Base-by-base conservation (phyloP, 2,329 filamentous ascomycete genomes). In the Cladophialophora carrionii region DNA sequence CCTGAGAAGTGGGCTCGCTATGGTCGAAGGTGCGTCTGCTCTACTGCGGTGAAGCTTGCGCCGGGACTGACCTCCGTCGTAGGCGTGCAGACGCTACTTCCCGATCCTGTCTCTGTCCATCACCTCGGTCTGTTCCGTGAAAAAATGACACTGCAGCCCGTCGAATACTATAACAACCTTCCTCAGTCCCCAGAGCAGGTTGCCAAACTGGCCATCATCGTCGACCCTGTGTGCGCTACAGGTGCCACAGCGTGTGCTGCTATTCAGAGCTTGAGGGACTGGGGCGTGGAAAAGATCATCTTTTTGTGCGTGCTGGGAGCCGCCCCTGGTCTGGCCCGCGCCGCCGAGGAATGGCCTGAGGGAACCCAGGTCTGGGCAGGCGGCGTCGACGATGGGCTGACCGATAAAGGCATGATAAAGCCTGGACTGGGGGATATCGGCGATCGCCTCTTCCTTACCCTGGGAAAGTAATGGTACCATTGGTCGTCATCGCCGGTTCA, bases 111-210 rank as follows among this genome's bases (percentile, higher is more conserved):
- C 34, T 89, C 92, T 6, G 86, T 97, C 69, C 92, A 98, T 81
- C 94, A 98, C 77, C 89, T 98, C 7, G 94, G 95, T 71, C 89
- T 98, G 74, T 98, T 94, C 83, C 91, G 93, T 74, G 93, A 97
- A 76, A 91, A 90, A 66, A 87, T 87, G 63, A 94, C 91, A 52
- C 88, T 97, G 63, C 87, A 92, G 73, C 92, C 93, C 2, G 93
- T 97, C 64, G 93, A 96, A 79, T 96, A 97, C 85, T 97, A 97
- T 85, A 97, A 97, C 83, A 96, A 96, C 78, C 88, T 97, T 22
- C 92, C 92, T 41, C 74, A 56, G 68, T 78, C 32, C 66, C 74
- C 52, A 71, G 75, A 46, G 61, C 70, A 48, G 52, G 70, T 32
- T 3, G 77, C 81, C 1, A 82, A 85, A 24, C 82, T 96, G 12